Evolutionary conservation across 2,329 filamentous ascomycete genomes (phyloP).

Genomic region (Cryphonectria parasitica): DNA sequence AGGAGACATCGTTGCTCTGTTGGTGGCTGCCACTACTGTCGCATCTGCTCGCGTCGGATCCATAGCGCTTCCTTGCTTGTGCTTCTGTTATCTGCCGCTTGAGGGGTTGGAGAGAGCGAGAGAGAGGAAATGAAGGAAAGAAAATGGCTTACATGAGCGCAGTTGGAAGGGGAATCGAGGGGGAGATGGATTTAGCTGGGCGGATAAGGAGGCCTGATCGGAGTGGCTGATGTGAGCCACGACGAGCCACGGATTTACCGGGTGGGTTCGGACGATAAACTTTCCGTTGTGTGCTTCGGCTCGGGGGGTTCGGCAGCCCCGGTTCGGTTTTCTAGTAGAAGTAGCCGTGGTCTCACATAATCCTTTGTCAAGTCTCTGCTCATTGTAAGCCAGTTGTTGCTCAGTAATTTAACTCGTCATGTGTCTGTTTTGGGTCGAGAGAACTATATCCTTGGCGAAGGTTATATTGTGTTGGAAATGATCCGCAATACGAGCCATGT

Average conservation of each 20-base stretch:
- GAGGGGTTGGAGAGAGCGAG: no score
- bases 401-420: neutral
- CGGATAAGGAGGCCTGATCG: conserved; percentile 15
- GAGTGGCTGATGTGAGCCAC: conserved; percentile 28
- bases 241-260: neutral
- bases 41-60: neutral
- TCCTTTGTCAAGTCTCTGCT: neutral
- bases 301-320: neutral
- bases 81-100: neutral
- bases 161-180: neutral
- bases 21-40: neutral
- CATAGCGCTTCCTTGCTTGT: neutral
- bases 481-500: no score
- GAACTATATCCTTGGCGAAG: no score
- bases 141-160: conserved; percentile 8
- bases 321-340: neutral
- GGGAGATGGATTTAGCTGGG: neutral
- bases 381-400: neutral
- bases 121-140: no score
- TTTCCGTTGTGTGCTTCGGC: neutral
- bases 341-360: neutral
- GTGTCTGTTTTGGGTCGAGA: no score
- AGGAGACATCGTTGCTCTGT: neutral
- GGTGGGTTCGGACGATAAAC: neutral
- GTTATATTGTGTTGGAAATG: no score